Evolutionary conservation across 306 rosid species (phyloP).

Genomic region (Dicorynia guianensis): DNA sequence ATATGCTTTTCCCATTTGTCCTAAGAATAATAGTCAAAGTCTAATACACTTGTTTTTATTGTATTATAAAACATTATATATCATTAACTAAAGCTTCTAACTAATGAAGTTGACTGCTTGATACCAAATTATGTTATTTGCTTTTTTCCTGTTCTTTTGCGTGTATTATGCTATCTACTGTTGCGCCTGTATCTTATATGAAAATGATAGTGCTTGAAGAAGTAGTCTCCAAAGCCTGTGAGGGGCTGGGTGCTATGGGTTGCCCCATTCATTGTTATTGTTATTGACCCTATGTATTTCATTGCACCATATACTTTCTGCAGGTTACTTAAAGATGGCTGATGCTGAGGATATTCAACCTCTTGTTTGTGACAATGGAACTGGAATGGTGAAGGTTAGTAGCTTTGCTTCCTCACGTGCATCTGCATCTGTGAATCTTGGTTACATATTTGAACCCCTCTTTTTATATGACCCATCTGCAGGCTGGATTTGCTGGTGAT

Average conservation of each 20-base stretch:
- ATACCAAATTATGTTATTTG: not conserved
- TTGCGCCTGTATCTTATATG: constrained; percentile 13
- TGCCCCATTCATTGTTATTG: not conserved
- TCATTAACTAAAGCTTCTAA: not conserved
- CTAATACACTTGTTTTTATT: too few species aligned
- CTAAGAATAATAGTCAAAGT: too few species aligned
- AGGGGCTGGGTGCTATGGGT: not conserved
- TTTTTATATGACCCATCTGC: constrained; percentile 9
- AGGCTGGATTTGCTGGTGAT: constrained; percentile 91
- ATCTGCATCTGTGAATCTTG: not conserved
- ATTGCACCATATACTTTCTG: not conserved
- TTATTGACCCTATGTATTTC: constrained; percentile 4
- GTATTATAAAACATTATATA: too few species aligned
- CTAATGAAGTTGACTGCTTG: not conserved
- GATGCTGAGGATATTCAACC: constrained; percentile 86
- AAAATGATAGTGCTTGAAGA: not conserved
- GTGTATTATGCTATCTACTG: constrained; percentile 1
- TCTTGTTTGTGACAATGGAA: constrained; percentile 85
- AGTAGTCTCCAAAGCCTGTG: not conserved
- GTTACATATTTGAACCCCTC: not conserved
- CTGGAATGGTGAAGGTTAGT: constrained; percentile 86
- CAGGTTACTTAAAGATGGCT: constrained; percentile 70
- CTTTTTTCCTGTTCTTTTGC: not conserved
- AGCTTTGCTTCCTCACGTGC: constrained; percentile 3
- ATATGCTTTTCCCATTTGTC: too few species aligned